Base-by-base conservation (phyloP, 2,329 filamentous ascomycete genomes). In the Cladophialophora exuberans region DNA sequence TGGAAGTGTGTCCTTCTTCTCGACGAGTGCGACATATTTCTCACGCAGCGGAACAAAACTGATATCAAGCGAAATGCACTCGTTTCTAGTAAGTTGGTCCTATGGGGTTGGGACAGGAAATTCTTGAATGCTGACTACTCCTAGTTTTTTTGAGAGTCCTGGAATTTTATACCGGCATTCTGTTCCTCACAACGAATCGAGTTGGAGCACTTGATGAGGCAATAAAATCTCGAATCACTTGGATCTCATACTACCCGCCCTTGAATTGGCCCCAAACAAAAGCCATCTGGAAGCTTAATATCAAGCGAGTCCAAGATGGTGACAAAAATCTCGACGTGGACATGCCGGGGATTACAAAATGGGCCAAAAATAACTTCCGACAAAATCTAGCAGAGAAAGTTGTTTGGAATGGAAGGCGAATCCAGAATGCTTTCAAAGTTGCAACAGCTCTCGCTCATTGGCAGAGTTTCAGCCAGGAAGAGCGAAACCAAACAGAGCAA, bases 181-280 rank as follows among this genome's bases (percentile, higher is more conserved):
- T 42, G 6, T 25, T 26, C 13, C 39, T 26, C 17, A 26, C 39
- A 3, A 26, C 22, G 17, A 42, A 42, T 15, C 39, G 39, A 2
- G 7, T 11, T 25, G 39, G 18, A 13, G 39, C 18, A 18, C 18
- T 42, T 15, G 11, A 42, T 11, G 20, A 42, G 13, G 39, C 39
- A 23, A 20, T 15, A 18, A 9, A 66, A 64, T 79, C 76, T 1
- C 72, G 77, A 13, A 76, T 79, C 33, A 76, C 79, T 51, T 60
- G 77, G 15, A 72, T 67, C 1, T 65, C 79, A 1, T 76, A 74
- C 66, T 79, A 78, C 52, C 68, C 65, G 17, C 52, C 57, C 7
- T 60, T 68, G 4, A 46, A 60, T 46, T 36, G 61, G 17, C 22
- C 41, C 4, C 54, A 59, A 7, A 62, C 62, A 0, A 39, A 54